Base-by-base conservation (phyloP, 352 stramenopile species). In the Pythium plurisporium region DNA sequence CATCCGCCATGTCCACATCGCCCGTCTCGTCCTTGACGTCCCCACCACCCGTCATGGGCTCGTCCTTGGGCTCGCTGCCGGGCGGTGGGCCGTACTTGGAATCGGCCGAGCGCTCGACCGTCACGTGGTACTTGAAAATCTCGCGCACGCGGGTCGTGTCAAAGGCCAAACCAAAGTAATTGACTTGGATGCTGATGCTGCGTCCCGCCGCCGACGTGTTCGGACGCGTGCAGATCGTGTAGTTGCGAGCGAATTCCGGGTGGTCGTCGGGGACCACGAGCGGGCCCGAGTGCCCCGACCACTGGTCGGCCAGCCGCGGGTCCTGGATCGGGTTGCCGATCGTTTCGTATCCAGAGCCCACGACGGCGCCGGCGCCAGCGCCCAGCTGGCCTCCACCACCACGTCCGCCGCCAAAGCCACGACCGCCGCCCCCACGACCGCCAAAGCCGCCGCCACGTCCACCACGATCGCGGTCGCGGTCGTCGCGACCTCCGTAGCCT, bases 51-150 rank as follows among this genome's bases (percentile, higher is more conserved):
- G 51, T 64, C 67, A 75, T 76, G 0, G 64, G 43, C 14, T 72
- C 71, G 47, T 80, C 69, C 52, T 82, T 82, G 34, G 30, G 12
- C 23, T 61, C 59, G 22, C 45, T 25, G n/a, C 63, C 71, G 12
- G 17, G n/a, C 5, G 47, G 53, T 20, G 74, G 73, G n/a, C 76
- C 79, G 41, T 89, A 87, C 45, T 76, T 83, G 14, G 55, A 53
- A 22, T 79, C 74, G 23, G 72, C 64, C 17, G 73, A 75, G 10
- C 74, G 75, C 27, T 79, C 69, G 5, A 92, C 78, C 4, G 74
- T 53, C 23, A 87, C 74, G 53, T 89, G 77, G 49, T 92, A 92
- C 55, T 90, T 89, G 59, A 86, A 88, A 31, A 90, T 72, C 46
- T 92, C 79, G 0, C 48, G 20, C 25, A 59, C 59, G 9, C 66